Evolutionary conservation across 768 basidiomycete genomes (phyloP), one percentile per base, ranked within the genome.

Genomic region (Agrocybe chaxingu): DNA sequence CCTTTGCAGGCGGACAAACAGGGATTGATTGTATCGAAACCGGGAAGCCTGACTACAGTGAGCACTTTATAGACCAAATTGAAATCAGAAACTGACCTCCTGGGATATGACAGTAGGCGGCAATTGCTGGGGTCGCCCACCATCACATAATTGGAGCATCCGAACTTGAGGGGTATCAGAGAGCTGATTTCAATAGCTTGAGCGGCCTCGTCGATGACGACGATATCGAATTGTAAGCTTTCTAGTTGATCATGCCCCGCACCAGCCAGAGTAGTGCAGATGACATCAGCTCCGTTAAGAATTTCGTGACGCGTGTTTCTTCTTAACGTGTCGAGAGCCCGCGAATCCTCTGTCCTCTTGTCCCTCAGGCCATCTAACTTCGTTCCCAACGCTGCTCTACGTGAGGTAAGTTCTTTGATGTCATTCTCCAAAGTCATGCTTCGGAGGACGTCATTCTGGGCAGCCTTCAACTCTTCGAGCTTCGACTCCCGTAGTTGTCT

Each of bases 191-290:
- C 97, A 42, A 98, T 88, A 11, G 95, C 87, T 67, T 99, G 97
- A 1, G 96, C 96, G 1, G 97, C 97, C 67, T 99, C 97, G 62
- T 99, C 97, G 52, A 99, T 96, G 65, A 99, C 85, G 58, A 99
- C 80, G 70, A 96, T 90, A 58, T 97, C 95, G 63, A 98, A 98
- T 45, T 95, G 88, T 55, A 91, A 80, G 33, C 79, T 75, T 50
- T 89, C 82, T 37, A 99, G 75, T 42, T 79, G 78, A 11, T 97
- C 95, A 56, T 97, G 91, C 3, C 95, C 97, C 12, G 96, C 79
- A 31, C 96, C 96, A 6, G 96, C 92, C 13, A 99, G 76, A 0
- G 97, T 99, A 36, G 85, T 78, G 64, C 97, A 99, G 45, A 99
- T 88, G 39, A 99, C 86, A 62, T 98, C 94, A 1, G 95, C 93